These are phyloP conservation scores for Syzygium grande DNA, from an alignment of 345 rosid species.

Conservation along the genomic window DNA sequence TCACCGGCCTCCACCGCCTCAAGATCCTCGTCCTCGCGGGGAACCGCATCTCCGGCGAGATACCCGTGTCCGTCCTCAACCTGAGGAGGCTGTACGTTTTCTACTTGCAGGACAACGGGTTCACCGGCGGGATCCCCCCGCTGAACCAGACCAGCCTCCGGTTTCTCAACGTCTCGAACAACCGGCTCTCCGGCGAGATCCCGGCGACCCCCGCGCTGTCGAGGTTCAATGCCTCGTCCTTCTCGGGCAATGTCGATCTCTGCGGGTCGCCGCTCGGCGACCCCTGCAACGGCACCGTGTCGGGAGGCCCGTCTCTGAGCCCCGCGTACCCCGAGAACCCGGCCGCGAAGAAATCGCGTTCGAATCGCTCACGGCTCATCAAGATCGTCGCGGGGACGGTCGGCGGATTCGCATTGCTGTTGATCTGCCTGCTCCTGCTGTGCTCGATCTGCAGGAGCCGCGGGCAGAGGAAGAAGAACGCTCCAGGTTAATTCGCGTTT, in stretches of 20 bases:
- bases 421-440: conserved; percentile 8
- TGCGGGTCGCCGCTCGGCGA: conserved; percentile 68
- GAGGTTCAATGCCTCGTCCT: conserved; percentile 64
- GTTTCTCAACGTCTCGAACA: conserved; percentile 76
- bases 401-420: conserved; percentile 36
- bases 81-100: conserved; percentile 59
- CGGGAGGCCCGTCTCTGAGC: conserved; percentile 15
- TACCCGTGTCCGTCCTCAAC: conserved; percentile 51
- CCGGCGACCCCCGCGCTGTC: conserved; percentile 59
- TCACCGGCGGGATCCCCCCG: conserved; percentile 60
- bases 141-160: conserved; percentile 73
- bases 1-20: conserved; percentile 63
- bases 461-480: neutral
- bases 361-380: conserved; percentile 20
- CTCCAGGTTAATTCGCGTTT: neutral
- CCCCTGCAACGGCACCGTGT: conserved; percentile 22
- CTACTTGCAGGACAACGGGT: conserved; percentile 47
- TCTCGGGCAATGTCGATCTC: conserved; percentile 42
- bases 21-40: conserved; percentile 51
- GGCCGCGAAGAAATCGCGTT: conserved; percentile 6
- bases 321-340: conserved; percentile 12
- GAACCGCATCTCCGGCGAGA: conserved; percentile 53
- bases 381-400: conserved; percentile 42
- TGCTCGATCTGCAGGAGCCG: conserved; percentile 1
- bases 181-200: conserved; percentile 61